phyloP scores from a whole-genome alignment of 306 rosid species.

The Hylodesmum podocarpum region DNA sequence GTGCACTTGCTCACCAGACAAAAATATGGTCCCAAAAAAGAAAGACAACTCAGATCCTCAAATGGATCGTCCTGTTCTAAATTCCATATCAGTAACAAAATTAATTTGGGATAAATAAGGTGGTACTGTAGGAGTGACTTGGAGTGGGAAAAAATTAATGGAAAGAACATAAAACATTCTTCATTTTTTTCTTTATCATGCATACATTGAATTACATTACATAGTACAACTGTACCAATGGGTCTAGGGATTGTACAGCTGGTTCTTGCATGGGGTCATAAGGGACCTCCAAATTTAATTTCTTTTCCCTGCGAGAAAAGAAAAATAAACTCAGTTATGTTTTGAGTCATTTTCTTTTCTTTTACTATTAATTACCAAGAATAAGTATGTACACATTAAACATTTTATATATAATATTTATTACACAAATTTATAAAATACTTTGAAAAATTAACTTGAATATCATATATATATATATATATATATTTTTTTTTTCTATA shows the following conservation, averaged over 20 bases:
- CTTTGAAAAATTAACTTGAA: too few species aligned
- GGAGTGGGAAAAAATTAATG: neutral
- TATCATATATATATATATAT: too few species aligned
- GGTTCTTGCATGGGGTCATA: neutral
- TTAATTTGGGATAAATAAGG: neutral
- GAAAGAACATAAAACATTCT: neutral
- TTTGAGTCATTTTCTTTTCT: neutral
- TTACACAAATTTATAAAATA: neutral
- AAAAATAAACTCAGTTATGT: neutral
- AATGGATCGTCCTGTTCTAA: neutral
- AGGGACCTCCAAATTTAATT: neutral
- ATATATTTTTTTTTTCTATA: too few species aligned
- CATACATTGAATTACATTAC: neutral
- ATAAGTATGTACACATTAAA: neutral
- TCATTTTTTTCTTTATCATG: neutral
- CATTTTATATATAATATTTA: neutral
- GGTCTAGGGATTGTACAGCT: neutral
- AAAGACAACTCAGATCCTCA: slow-evolving; percentile 21
- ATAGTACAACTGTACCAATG: neutral
- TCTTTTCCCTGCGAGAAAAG: neutral
- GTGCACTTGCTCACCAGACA: slow-evolving; percentile 23
- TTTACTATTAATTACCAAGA: neutral
- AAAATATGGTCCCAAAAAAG: slow-evolving; percentile 10
- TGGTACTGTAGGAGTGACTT: neutral
- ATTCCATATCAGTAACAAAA: neutral